A percentile compares a stretch with the other conserved stretches of the same genome.
Evolutionary conservation across 2,329 filamentous ascomycete species (phyloP).

Genomic region (Trichoderma atroviride): DNA sequence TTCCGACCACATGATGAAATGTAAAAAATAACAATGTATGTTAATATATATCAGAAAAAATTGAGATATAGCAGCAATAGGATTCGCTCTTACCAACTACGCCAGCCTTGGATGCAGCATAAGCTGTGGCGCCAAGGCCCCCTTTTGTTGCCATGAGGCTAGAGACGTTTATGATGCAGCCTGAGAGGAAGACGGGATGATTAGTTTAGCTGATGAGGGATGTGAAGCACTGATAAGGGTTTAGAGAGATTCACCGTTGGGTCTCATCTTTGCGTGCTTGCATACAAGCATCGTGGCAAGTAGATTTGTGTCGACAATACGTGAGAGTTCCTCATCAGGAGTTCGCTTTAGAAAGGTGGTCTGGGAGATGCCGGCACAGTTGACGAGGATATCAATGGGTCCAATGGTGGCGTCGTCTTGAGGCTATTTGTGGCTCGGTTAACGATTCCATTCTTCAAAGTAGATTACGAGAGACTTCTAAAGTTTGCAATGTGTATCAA

Average conservation of each 20-base stretch:
- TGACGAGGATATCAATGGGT: slow-evolving; percentile 66
- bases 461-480: not conserved
- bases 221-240: not conserved
- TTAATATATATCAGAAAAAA: slow-evolving; percentile 25
- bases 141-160: slow-evolving; percentile 73
- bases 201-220: not conserved
- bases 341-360: slow-evolving; percentile 64
- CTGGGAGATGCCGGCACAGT: slow-evolving; percentile 76
- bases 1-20: slow-evolving; percentile 15
- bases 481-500: not conserved
- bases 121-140: slow-evolving; percentile 70
- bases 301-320: slow-evolving; percentile 71
- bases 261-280: slow-evolving; percentile 46
- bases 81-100: slow-evolving; percentile 59
- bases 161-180: slow-evolving; percentile 79
- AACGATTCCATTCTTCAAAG: not conserved
- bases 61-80: slow-evolving; percentile 26
- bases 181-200: slow-evolving; percentile 37
- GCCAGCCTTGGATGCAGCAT: slow-evolving; percentile 80
- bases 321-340: slow-evolving; percentile 51
- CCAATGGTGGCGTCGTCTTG: slow-evolving; percentile 34
- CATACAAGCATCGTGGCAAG: slow-evolving; percentile 65
- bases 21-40: slow-evolving; percentile 22
- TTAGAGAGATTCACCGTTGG: slow-evolving; percentile 35
- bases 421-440: not conserved